phyloP scores from a whole-genome alignment of 139 green algal species.

The Chlorella sp. region DNA sequence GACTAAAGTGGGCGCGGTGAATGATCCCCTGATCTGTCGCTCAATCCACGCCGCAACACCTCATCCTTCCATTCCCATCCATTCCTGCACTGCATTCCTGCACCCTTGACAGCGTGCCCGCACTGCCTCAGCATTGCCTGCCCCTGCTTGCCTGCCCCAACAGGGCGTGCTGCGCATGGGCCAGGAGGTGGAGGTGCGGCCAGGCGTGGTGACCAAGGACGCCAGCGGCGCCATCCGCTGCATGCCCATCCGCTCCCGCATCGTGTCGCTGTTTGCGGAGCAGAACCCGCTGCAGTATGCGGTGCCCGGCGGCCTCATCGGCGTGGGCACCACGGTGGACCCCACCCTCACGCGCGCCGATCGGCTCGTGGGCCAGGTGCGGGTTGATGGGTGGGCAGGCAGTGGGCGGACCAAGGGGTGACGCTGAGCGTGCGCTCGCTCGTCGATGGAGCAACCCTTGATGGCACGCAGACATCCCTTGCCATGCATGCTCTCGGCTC shows the following conservation, averaged over 20 bases:
- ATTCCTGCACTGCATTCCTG: background rate
- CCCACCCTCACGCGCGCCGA: constrained; percentile 98
- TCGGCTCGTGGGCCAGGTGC: constrained; percentile 94
- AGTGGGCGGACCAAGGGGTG: too few relatives aligned
- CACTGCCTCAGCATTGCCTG: background rate
- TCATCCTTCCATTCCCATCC: background rate
- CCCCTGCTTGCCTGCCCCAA: background rate
- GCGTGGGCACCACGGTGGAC: constrained; percentile 98
- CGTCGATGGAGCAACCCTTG: too few relatives aligned
- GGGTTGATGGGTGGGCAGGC: constrained; percentile 42
- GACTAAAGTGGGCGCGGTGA: constrained; percentile 47
- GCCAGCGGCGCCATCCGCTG: constrained; percentile 88
- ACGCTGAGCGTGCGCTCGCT: too few relatives aligned
- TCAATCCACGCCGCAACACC: constrained; percentile 55
- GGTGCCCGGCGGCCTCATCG: constrained; percentile 98
- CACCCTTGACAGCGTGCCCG: background rate
- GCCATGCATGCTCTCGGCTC: too few relatives aligned
- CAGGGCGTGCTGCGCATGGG: constrained; percentile 92
- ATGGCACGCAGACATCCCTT: too few relatives aligned
- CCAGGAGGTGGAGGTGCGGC: constrained; percentile 97
- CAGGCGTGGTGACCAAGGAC: constrained; percentile 98
- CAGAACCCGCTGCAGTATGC: constrained; percentile 97
- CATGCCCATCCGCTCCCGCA: constrained; percentile 96
- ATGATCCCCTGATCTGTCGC: constrained; percentile 31
- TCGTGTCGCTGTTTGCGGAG: constrained; percentile 98